Conservation (phyloP, 2,329 filamentous ascomycete species). For the Ophiostoma ips region DNA sequence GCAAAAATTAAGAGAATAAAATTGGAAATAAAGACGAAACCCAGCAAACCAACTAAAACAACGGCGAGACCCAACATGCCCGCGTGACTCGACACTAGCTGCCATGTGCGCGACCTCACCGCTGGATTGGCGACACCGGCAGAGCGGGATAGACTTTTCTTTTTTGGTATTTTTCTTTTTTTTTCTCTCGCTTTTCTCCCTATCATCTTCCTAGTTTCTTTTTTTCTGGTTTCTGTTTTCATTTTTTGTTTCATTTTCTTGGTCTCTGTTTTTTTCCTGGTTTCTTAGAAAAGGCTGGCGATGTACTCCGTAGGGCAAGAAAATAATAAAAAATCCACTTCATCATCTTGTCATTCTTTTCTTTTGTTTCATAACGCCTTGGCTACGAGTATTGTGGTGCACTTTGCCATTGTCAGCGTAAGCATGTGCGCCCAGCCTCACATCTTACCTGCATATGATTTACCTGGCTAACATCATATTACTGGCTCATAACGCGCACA, state of each 20-base stretch:
- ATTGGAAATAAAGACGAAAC: background rate
- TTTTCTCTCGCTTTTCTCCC: no score
- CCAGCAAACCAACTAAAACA: no score
- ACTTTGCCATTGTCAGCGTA: no score
- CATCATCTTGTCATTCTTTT: background rate
- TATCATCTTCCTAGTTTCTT: background rate
- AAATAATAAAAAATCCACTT: no score
- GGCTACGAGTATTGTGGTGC: no score
- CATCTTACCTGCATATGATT: no score
- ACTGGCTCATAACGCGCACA: no score
- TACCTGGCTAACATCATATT: no score
- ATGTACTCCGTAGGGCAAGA: no score
- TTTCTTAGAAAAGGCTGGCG: no score
- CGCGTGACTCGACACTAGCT: slow-evolving; percentile 1
- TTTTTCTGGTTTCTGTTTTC: background rate
- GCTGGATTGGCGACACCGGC: background rate
- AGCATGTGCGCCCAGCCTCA: no score
- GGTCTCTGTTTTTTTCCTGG: background rate
- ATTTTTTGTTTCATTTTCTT: background rate
- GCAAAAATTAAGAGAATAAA: background rate
- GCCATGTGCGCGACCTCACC: background rate
- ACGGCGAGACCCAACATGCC: no score
- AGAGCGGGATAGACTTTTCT: background rate
- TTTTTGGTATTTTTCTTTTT: background rate
- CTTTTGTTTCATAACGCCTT: background rate